phyloP scores from a whole-genome alignment of 139 green algal genomes.

The Chlamydomonas sp. region DNA sequence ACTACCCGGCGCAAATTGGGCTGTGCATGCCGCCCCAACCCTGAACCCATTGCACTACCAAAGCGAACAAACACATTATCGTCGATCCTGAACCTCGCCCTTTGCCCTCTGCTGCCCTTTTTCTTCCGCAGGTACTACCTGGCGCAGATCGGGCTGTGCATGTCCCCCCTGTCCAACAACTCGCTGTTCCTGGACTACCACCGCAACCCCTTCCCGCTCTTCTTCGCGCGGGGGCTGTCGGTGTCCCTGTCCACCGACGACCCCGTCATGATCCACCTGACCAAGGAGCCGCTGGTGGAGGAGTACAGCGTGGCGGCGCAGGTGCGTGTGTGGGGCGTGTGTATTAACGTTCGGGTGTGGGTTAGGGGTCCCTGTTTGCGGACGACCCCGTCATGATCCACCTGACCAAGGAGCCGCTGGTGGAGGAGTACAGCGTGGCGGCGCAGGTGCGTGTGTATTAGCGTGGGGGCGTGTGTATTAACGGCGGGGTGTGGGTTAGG shows the following conservation, averaged over 20 bases:
- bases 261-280: slow-evolving; percentile 78
- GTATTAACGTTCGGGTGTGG: neutral
- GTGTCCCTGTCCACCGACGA: slow-evolving; percentile 90
- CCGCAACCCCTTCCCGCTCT: slow-evolving; percentile 98
- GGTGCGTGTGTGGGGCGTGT: slow-evolving; percentile 35
- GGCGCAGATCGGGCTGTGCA: slow-evolving; percentile 93
- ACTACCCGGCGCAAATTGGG: no score
- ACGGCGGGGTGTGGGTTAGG: neutral
- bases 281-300: slow-evolving; percentile 98
- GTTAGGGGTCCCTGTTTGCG: neutral
- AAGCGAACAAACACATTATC: neutral
- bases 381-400: slow-evolving; percentile 79
- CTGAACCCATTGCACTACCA: no score
- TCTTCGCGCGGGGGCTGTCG: slow-evolving; percentile 95
- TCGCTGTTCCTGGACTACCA: slow-evolving; percentile 99
- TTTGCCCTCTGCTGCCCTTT: neutral
- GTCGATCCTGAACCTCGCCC: neutral
- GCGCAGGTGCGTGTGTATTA: slow-evolving; percentile 88
- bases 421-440: slow-evolving; percentile 99
- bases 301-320: slow-evolving; percentile 98
- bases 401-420: slow-evolving; percentile 93
- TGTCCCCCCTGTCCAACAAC: slow-evolving; percentile 99
- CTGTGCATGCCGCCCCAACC: no score
- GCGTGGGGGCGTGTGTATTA: neutral
- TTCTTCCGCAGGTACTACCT: slow-evolving; percentile 26